Percentiles rank a stretch among this genome's conserved stretches.
Evolutionary conservation across 225 moss, liverwort and hornwort genomes (phyloP).

Genomic region (Marchantia polymorpha): DNA sequence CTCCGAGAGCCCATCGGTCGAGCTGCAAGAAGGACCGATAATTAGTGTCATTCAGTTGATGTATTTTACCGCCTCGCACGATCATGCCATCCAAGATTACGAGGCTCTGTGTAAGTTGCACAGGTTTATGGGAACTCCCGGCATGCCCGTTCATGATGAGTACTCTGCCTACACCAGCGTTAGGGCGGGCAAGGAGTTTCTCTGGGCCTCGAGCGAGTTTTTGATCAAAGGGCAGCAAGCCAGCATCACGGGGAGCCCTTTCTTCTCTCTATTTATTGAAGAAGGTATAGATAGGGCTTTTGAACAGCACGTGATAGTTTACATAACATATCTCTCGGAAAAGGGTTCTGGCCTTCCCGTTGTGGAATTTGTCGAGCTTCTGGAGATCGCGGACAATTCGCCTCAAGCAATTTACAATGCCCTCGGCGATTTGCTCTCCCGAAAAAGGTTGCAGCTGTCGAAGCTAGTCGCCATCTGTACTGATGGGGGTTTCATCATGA

Average conservation of each 20-base stretch:
- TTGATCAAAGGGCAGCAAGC: constrained; percentile 22
- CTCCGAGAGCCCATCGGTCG: constrained; percentile 1
- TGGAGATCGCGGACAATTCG: constrained; percentile 27
- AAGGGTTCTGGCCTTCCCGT: constrained; percentile 24
- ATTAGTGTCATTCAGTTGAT: constrained; percentile 30
- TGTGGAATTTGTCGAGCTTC: constrained; percentile 27
- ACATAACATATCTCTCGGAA: constrained; percentile 29
- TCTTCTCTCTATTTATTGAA: constrained; percentile 30
- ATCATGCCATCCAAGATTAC: constrained; percentile 28
- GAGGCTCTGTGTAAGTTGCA: constrained; percentile 26
- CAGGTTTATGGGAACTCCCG: constrained; percentile 24
- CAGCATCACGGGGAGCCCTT: constrained; percentile 27
- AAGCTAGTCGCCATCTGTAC: constrained; percentile 26
- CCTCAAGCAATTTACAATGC: constrained; percentile 26
- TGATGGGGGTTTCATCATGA: constrained; percentile 29
- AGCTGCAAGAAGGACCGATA: constrained; percentile 16
- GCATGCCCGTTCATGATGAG: constrained; percentile 20
- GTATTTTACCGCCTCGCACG: constrained; percentile 28
- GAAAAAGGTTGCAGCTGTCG: constrained; percentile 17
- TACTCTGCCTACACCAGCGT: constrained; percentile 18
- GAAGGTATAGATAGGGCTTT: constrained; percentile 27
- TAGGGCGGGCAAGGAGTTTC: constrained; percentile 30
- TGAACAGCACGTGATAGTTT: constrained; percentile 29
- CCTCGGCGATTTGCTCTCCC: constrained; percentile 18
- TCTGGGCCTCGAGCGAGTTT: constrained; percentile 28